These are phyloP conservation scores for Russula emetica DNA, from an alignment of 768 basidiomycete genomes.

Conservation along the genomic window DNA sequence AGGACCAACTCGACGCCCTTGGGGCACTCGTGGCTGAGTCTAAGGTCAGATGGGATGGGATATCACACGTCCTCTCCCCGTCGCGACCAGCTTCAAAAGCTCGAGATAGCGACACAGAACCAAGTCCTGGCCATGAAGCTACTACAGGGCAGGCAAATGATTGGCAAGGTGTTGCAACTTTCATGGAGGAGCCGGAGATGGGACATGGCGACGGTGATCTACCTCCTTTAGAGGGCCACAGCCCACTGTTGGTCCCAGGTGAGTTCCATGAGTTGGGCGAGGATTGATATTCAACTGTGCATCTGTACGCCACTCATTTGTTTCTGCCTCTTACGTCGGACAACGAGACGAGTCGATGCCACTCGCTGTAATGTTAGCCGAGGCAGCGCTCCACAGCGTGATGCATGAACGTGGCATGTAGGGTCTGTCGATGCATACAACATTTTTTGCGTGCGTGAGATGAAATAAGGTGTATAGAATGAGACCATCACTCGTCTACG, in stretches of 20 bases:
- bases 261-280: slow-evolving; percentile 2
- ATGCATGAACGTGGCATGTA: slow-evolving; percentile 21
- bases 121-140: background rate
- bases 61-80: background rate
- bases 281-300: slow-evolving; percentile 5
- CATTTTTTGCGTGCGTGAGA: slow-evolving; percentile 10
- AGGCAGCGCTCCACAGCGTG: background rate
- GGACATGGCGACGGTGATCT: slow-evolving; percentile 5
- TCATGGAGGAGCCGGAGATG: slow-evolving; percentile 1
- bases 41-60: slow-evolving; percentile 22
- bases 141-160: background rate
- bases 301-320: background rate
- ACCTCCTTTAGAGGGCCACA: slow-evolving; percentile 3
- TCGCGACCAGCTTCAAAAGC: slow-evolving; percentile 6
- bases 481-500: slow-evolving; percentile 39
- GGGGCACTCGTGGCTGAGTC: slow-evolving; percentile 20
- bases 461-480: slow-evolving; percentile 10
- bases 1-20: slow-evolving; percentile 15
- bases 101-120: background rate
- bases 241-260: slow-evolving; percentile 1
- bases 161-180: background rate
- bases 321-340: background rate
- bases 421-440: slow-evolving; percentile 22
- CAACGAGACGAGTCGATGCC: background rate
- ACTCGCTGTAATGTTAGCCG: background rate